A percentile compares a stretch with the other conserved stretches of the same genome.
phyloP scores from a whole-genome alignment of 140 eudicot genomes.

The Senecio squalidus region DNA sequence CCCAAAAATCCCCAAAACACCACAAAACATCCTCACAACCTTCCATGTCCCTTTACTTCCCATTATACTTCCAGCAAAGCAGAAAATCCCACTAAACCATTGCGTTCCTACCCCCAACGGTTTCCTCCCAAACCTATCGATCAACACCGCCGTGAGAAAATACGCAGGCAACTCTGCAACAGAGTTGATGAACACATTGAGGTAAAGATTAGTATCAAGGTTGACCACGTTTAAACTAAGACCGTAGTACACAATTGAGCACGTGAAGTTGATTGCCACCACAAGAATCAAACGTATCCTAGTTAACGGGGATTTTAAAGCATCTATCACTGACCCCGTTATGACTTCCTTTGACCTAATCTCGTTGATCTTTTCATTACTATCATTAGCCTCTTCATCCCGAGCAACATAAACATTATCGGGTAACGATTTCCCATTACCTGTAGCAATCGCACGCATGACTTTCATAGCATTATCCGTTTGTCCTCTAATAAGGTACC shows the following conservation, averaged over 20 bases:
- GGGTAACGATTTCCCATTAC: conserved; percentile 51
- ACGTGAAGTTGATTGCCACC: conserved; percentile 57
- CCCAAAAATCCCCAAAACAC: conserved; percentile 86
- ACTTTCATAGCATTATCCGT: conserved; percentile 46
- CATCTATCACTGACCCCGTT: conserved; percentile 63
- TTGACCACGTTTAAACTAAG: conserved; percentile 84
- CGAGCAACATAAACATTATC: conserved; percentile 45
- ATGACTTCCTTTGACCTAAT: conserved; percentile 26
- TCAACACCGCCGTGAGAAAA: conserved; percentile 54
- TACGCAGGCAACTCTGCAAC: conserved; percentile 89
- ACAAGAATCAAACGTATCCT: conserved; percentile 58
- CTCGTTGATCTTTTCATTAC: conserved; percentile 2
- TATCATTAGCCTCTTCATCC: conserved; percentile 45
- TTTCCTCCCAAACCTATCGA: conserved; percentile 73
- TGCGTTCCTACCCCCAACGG: conserved; percentile 75
- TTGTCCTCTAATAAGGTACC: conserved; percentile 80
- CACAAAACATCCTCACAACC: conserved; percentile 64
- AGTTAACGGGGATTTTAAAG: conserved; percentile 44
- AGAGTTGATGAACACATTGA: conserved; percentile 68
- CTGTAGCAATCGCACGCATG: conserved; percentile 51
- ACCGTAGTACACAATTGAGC: conserved; percentile 85
- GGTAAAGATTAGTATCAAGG: conserved; percentile 71
- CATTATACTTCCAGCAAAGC: conserved; percentile 55
- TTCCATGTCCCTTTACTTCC: conserved; percentile 50
- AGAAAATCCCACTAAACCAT: conserved; percentile 78